A percentile compares a stretch with the other conserved stretches of the same genome.
phyloP scores from a whole-genome alignment of 108 stramenopile genomes.

The Nitzschia palea region DNA sequence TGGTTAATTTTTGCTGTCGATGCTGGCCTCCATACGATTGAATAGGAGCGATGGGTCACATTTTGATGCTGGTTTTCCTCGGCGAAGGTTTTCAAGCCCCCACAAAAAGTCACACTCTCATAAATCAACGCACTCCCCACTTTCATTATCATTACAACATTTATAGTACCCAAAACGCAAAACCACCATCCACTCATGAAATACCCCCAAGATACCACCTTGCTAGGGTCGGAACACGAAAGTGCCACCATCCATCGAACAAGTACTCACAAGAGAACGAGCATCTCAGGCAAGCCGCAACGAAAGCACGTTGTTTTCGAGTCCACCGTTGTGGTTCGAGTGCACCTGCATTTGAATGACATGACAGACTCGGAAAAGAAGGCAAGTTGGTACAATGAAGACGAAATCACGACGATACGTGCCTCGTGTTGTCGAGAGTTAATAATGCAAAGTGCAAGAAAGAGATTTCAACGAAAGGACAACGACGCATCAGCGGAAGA shows the following conservation, averaged over 20 bases:
- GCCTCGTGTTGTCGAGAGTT: constrained; percentile 4
- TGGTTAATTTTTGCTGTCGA: too few species aligned
- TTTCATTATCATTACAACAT: background rate
- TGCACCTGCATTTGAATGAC: constrained; percentile 6
- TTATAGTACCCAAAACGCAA: background rate
- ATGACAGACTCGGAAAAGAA: constrained; percentile 1
- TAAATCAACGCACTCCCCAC: background rate
- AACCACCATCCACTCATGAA: background rate
- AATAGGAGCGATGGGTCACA: too few species aligned
- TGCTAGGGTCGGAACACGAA: background rate
- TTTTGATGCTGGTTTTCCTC: too few species aligned
- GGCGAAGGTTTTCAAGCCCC: too few species aligned
- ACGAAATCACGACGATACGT: constrained; percentile 2
- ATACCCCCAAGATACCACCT: background rate
- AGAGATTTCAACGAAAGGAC: background rate
- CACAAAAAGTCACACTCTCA: too few species aligned
- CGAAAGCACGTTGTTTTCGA: background rate
- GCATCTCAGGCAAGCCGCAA: background rate
- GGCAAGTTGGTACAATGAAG: background rate
- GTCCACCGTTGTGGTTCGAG: background rate
- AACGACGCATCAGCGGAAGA: background rate
- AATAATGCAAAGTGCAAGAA: background rate
- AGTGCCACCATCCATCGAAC: background rate
- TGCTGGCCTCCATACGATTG: too few species aligned
- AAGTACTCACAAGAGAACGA: background rate